Evolutionary conservation across 2,329 filamentous ascomycete genomes (phyloP).

Genomic region (Pestalotiopsis sp.): DNA sequence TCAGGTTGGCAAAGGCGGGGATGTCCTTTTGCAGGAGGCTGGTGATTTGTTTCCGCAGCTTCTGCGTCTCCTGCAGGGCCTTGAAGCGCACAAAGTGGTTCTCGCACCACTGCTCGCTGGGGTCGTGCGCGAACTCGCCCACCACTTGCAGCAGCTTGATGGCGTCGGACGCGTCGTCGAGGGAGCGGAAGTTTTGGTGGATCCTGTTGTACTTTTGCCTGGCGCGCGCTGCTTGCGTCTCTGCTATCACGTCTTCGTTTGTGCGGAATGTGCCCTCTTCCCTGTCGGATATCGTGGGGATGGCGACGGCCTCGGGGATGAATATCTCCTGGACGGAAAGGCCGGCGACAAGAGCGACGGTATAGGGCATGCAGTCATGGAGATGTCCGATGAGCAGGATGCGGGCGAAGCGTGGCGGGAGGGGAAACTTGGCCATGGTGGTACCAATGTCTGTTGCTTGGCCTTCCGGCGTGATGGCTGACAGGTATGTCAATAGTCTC

Average conservation of each 20-base stretch:
- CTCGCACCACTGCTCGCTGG: conserved; percentile 74
- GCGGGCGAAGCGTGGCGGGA: conserved; percentile 87
- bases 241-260: conserved; percentile 71
- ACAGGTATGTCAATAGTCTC: conserved; percentile 81
- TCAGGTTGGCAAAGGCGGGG: conserved; percentile 61
- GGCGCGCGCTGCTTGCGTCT: conserved; percentile 68
- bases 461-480: conserved; percentile 72
- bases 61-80: conserved; percentile 81
- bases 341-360: conserved; percentile 85
- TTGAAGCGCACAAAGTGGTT: conserved; percentile 86
- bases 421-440: conserved; percentile 84
- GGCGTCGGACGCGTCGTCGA: conserved; percentile 84
- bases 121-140: conserved; percentile 80
- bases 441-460: conserved; percentile 79
- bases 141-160: conserved; percentile 89
- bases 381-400: conserved; percentile 89
- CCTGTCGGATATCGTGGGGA: conserved; percentile 57
- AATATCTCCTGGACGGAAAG: conserved; percentile 89
- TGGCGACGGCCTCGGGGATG: conserved; percentile 77
- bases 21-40: conserved; percentile 78
- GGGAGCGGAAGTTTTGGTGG: conserved; percentile 76
- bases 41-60: conserved; percentile 81
- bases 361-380: conserved; percentile 81
- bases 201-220: conserved; percentile 67
- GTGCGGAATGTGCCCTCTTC: conserved; percentile 48